Evolutionary conservation across 2,329 filamentous ascomycete species (phyloP).

Genomic region (Phialemoniopsis sp.): DNA sequence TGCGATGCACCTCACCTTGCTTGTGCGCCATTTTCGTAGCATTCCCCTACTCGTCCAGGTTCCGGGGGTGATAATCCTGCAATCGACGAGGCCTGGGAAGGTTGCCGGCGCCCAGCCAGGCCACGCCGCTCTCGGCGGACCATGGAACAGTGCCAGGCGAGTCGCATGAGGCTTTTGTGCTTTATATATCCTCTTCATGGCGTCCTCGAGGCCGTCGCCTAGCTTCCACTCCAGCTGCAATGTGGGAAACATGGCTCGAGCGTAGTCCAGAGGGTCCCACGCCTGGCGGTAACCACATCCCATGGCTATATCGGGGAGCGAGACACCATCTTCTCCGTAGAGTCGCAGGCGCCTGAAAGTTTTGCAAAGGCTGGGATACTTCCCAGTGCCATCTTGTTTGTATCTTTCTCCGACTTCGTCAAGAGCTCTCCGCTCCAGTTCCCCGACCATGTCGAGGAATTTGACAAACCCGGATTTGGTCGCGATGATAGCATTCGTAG

Average conservation of each 20-base stretch:
- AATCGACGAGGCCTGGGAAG: background rate
- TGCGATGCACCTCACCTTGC: background rate
- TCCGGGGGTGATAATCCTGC: background rate
- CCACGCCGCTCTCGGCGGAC: conserved; percentile 1
- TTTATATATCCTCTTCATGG: conserved; percentile 2
- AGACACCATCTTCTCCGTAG: background rate
- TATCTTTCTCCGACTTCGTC: background rate
- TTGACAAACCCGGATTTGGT: background rate
- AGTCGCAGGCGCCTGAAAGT: no score
- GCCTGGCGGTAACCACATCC: conserved; percentile 2
- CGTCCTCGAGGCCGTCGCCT: background rate
- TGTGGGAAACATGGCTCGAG: conserved; percentile 1
- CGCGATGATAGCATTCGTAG: background rate
- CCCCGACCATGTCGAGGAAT: background rate
- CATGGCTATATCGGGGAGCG: background rate
- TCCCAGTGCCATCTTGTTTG: background rate
- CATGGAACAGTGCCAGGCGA: conserved; percentile 1
- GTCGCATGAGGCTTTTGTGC: background rate
- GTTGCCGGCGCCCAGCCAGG: conserved; percentile 4
- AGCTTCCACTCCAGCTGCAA: background rate
- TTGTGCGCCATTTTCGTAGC: background rate
- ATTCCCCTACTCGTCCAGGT: conserved; percentile 1
- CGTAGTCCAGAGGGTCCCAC: conserved; percentile 1
- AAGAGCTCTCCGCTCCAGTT: background rate
- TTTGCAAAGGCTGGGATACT: no score